Conservation (phyloP, 805 yeast genomes). For the Candida palmyrensis region DNA sequence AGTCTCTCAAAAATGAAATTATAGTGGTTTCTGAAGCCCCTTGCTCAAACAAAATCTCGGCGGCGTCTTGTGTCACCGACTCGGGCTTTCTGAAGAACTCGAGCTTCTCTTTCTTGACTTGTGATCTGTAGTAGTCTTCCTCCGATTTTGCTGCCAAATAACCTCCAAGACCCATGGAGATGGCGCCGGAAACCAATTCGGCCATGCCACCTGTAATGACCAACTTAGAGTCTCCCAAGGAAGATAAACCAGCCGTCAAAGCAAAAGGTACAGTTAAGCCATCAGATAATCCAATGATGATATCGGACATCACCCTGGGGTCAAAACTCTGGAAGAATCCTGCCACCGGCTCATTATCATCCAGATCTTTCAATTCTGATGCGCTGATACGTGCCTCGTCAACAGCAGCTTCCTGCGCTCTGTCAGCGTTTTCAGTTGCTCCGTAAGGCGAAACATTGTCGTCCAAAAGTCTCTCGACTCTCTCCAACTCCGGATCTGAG, state of each 20-base stretch:
- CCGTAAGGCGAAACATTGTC: constrained; percentile 35
- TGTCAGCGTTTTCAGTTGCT: constrained; percentile 23
- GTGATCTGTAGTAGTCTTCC: constrained; percentile 64
- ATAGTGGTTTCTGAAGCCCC: constrained; percentile 71
- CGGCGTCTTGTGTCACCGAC: constrained; percentile 68
- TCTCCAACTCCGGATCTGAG: constrained; percentile 26
- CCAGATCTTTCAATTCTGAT: constrained; percentile 20
- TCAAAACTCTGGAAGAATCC: constrained; percentile 54
- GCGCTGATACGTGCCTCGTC: constrained; percentile 34
- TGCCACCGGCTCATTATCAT: constrained; percentile 16
- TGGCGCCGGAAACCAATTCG: constrained; percentile 93
- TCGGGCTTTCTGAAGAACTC: constrained; percentile 62
- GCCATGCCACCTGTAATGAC: constrained; percentile 98
- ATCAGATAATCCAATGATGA: constrained; percentile 89
- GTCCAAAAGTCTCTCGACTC: constrained; percentile 26
- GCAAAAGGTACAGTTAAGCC: constrained; percentile 99
- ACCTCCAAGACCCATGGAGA: constrained; percentile 97
- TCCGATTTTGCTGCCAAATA: constrained; percentile 92
- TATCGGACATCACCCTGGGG: constrained; percentile 92
- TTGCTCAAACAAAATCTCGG: constrained; percentile 73
- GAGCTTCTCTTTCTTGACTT: constrained; percentile 66
- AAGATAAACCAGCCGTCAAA: constrained; percentile 89
- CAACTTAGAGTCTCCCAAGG: constrained; percentile 81
- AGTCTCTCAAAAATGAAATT: constrained; percentile 66
- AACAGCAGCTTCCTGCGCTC: constrained; percentile 29